Percentiles rank a stretch among this genome's conserved stretches.
These are phyloP conservation scores for Phytophthora rubi DNA, from an alignment of 352 stramenopile species.

Conservation along the genomic window DNA sequence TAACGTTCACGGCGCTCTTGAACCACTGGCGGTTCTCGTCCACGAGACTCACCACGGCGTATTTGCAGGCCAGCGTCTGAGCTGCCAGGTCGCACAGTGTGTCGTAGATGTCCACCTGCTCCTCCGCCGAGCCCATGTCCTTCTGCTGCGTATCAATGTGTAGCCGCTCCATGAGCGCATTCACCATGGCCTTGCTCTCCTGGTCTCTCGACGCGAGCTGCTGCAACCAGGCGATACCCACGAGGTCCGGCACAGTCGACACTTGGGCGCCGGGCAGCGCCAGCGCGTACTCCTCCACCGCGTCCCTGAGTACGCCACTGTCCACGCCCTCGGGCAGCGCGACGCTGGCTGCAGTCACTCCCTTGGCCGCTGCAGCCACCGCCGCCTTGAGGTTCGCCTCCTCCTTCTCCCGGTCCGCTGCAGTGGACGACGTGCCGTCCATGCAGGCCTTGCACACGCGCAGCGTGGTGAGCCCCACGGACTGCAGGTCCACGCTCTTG, in stretches of 20 bases:
- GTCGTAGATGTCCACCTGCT: constrained; percentile 87
- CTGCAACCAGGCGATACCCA: constrained; percentile 79
- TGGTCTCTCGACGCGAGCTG: constrained; percentile 74
- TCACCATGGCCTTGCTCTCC: constrained; percentile 74
- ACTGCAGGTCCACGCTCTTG: constrained; percentile 79
- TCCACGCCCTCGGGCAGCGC: constrained; percentile 51
- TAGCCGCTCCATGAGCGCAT: constrained; percentile 73
- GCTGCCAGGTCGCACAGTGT: constrained; percentile 80
- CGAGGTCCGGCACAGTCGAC: constrained; percentile 70
- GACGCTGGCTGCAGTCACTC: constrained; percentile 23
- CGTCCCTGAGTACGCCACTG: constrained; percentile 54
- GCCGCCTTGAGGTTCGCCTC: constrained; percentile 29
- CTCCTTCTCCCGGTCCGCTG: constrained; percentile 25
- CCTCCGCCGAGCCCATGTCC: constrained; percentile 24
- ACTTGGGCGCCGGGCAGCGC: constrained; percentile 62
- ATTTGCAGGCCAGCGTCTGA: constrained; percentile 79
- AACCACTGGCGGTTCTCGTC: constrained; percentile 97
- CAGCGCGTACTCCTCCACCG: constrained; percentile 79
- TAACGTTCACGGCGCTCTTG: constrained; percentile 86
- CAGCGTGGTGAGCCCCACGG: constrained; percentile 75
- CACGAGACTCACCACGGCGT: constrained; percentile 87
- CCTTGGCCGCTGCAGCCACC: constrained; percentile 21
- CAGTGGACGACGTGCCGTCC: constrained; percentile 54
- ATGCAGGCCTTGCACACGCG: constrained; percentile 83
- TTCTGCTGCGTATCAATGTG: constrained; percentile 49